Conservation (phyloP, 441 rosid genomes). For the Gossypium gossypioides region DNA sequence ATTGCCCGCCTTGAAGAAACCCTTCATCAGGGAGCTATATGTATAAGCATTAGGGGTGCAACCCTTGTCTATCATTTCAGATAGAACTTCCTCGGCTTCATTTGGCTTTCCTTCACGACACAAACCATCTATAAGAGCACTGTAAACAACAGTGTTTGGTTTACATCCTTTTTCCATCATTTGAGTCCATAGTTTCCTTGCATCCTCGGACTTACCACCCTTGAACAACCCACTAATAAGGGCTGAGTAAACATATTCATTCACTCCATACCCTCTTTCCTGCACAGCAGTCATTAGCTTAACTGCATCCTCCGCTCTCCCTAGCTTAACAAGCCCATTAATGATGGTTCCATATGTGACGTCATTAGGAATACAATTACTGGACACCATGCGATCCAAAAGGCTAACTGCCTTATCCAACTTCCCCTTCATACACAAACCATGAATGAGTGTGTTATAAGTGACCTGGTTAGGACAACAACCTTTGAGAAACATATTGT, state of each 20-base stretch:
- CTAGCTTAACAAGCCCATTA: slow-evolving; percentile 74
- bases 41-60: slow-evolving; percentile 68
- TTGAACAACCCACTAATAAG: slow-evolving; percentile 71
- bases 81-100: slow-evolving; percentile 51
- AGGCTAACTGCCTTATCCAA: slow-evolving; percentile 81
- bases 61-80: slow-evolving; percentile 48
- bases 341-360: slow-evolving; percentile 73
- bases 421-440: slow-evolving; percentile 69
- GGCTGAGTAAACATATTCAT: slow-evolving; percentile 52
- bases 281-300: slow-evolving; percentile 47
- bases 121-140: slow-evolving; percentile 66
- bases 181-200: slow-evolving; percentile 50
- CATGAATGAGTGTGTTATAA: slow-evolving; percentile 79
- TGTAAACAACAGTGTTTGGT: slow-evolving; percentile 54
- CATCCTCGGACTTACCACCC: slow-evolving; percentile 58
- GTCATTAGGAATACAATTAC: slow-evolving; percentile 65
- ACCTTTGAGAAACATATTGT: slow-evolving; percentile 88
- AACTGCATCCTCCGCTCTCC: slow-evolving; percentile 48
- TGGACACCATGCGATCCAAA: slow-evolving; percentile 61
- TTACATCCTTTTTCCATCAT: slow-evolving; percentile 45
- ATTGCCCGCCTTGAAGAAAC: slow-evolving; percentile 51
- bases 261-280: slow-evolving; percentile 54
- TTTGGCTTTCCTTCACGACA: slow-evolving; percentile 57
- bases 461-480: slow-evolving; percentile 72
- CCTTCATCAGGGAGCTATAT: slow-evolving; percentile 83